These are phyloP conservation scores for Cercospora sesami DNA, from an alignment of 2,329 filamentous ascomycete species.

Conservation along the genomic window DNA sequence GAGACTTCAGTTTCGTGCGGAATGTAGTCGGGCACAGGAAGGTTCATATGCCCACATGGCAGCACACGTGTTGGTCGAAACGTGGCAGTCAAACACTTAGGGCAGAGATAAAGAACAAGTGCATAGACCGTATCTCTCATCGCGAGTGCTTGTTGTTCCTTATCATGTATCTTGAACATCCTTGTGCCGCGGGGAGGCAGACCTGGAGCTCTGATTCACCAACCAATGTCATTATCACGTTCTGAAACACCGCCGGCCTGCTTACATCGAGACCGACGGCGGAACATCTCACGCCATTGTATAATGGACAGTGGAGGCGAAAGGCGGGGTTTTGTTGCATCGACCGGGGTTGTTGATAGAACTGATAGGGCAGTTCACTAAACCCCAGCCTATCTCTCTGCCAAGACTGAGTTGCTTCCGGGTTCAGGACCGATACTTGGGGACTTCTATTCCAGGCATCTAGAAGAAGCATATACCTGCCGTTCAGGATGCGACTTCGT, in stretches of 20 bases:
- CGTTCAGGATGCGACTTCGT: not conserved
- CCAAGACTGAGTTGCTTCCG: not conserved
- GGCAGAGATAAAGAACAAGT: not conserved
- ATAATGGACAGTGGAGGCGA: not conserved
- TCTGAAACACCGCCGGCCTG: not conserved
- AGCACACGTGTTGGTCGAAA: not conserved
- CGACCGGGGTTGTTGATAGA: not conserved
- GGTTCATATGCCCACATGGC: slow-evolving; percentile 3
- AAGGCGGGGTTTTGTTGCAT: not conserved
- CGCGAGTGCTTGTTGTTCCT: not conserved
- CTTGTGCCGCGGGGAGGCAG: not conserved
- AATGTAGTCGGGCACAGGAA: not conserved
- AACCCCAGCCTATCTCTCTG: not conserved
- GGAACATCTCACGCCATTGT: not conserved
- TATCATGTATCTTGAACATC: not conserved
- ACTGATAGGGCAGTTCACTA: not conserved
- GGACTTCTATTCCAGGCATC: not conserved
- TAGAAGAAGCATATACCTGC: not conserved
- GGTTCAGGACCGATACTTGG: not conserved
- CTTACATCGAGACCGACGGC: not conserved
- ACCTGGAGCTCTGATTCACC: not conserved
- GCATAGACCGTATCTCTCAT: not conserved
- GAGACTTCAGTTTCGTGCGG: not conserved
- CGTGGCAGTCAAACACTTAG: not conserved
- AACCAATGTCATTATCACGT: not conserved